Conservation (phyloP, 805 yeast genomes). For the Zygoascus flipseniorum region DNA sequence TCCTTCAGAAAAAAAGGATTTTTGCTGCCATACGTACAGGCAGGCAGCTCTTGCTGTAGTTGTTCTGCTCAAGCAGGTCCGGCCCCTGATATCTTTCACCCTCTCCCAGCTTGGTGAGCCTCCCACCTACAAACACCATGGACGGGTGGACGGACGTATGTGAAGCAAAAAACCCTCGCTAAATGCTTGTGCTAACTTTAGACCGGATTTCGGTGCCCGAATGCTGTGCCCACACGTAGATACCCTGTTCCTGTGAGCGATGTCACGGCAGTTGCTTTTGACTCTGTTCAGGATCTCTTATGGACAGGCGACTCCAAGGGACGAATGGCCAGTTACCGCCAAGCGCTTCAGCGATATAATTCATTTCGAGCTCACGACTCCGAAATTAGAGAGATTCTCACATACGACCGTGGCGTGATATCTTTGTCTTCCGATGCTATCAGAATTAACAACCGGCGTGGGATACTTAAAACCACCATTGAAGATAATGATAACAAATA, state of each 20-base stretch:
- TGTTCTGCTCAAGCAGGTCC: background rate
- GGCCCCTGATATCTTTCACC: background rate
- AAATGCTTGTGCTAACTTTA: background rate
- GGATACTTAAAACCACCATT: slow-evolving; percentile 35
- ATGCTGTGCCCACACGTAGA: slow-evolving; percentile 1
- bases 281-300: slow-evolving; percentile 60
- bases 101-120: background rate
- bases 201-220: slow-evolving; percentile 1
- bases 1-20: too few species aligned
- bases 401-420: slow-evolving; percentile 50
- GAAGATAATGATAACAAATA: slow-evolving; percentile 17
- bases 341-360: slow-evolving; percentile 46
- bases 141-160: slow-evolving; percentile 17
- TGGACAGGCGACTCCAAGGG: slow-evolving; percentile 73
- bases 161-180: background rate
- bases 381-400: slow-evolving; percentile 41
- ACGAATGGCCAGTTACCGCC: slow-evolving; percentile 36
- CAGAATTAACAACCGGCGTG: slow-evolving; percentile 49
- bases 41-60: too few species aligned
- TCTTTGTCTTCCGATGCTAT: slow-evolving; percentile 46
- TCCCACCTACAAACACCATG: slow-evolving; percentile 4
- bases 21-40: too few species aligned
- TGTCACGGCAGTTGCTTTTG: slow-evolving; percentile 42
- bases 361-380: slow-evolving; percentile 30
- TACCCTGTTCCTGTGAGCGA: slow-evolving; percentile 14